Evolutionary conservation across 2,329 filamentous ascomycete genomes (phyloP).

Genomic region (Dryadomyces quercus-mongolicae): DNA sequence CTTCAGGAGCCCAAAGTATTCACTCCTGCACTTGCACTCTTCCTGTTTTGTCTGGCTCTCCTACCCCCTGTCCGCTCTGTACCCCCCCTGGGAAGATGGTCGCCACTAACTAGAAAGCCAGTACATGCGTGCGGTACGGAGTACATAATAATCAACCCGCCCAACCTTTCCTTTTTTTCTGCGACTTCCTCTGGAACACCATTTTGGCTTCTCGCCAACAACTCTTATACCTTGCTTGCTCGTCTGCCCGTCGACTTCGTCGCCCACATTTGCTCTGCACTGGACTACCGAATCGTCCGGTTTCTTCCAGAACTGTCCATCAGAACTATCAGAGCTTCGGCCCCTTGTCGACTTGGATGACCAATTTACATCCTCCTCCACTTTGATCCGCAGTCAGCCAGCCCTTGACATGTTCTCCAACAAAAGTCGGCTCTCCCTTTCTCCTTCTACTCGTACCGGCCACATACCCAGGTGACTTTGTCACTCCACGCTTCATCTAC

Average conservation of each 20-base stretch:
- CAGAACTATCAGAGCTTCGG: constrained; percentile 26
- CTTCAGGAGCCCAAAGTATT: constrained; percentile 4
- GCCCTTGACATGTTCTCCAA: constrained; percentile 43
- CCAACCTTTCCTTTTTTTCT: constrained; percentile 3
- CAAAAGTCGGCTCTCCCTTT: constrained; percentile 40
- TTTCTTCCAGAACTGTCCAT: constrained; percentile 22
- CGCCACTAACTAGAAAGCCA: neutral
- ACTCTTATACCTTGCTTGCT: neutral
- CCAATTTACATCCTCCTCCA: constrained; percentile 16
- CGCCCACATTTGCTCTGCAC: constrained; percentile 11
- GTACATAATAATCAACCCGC: constrained; percentile 8
- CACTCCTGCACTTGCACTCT: constrained; percentile 4
- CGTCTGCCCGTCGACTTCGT: neutral
- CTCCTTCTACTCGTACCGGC: constrained; percentile 46
- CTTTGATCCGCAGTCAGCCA: constrained; percentile 18
- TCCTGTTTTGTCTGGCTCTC: constrained; percentile 7
- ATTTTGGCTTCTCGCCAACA: constrained; percentile 9
- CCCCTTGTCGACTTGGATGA: constrained; percentile 24
- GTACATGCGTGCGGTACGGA: neutral
- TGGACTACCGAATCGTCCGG: constrained; percentile 27
- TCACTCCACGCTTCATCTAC: constrained; percentile 29
- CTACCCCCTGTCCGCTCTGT: neutral
- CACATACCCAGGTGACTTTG: constrained; percentile 50
- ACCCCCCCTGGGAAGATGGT: neutral
- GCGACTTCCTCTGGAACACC: constrained; percentile 1